These are phyloP conservation scores for Neurospora terricola DNA, from an alignment of 495 filamentous ascomycete genomes.

Conservation along the genomic window DNA sequence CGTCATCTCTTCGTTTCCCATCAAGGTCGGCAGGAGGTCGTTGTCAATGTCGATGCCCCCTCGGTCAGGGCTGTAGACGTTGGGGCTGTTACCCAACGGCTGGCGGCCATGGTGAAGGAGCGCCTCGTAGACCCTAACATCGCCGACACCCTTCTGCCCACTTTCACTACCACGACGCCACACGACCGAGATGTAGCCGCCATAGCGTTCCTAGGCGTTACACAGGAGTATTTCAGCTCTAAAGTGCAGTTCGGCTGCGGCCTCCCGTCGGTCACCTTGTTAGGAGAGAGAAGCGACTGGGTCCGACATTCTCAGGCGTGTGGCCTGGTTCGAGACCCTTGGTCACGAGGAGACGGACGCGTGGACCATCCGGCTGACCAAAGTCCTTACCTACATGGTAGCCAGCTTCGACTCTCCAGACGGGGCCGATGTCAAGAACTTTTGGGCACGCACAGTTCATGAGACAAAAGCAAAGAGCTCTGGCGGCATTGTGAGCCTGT, in stretches of 20 bases:
- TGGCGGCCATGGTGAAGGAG: conserved; percentile 1
- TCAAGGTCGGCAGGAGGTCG: not conserved
- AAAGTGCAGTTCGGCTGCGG: conserved; percentile 21
- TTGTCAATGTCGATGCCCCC: not conserved
- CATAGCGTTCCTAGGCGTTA: conserved; percentile 32
- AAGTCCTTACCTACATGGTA: conserved; percentile 28
- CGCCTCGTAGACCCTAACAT: conserved; percentile 18
- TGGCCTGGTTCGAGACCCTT: conserved; percentile 21
- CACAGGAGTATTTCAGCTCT: conserved; percentile 25
- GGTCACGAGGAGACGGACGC: conserved; percentile 17
- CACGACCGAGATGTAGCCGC: conserved; percentile 23
- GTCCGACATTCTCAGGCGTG: conserved; percentile 14
- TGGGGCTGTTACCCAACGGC: not conserved
- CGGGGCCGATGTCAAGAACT: conserved; percentile 15
- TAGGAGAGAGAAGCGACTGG: conserved; percentile 28
- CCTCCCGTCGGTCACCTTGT: conserved; percentile 29
- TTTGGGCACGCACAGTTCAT: conserved; percentile 25
- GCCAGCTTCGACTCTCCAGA: conserved; percentile 27
- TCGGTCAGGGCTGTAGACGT: not conserved
- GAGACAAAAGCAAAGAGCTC: not conserved
- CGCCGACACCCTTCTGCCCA: conserved; percentile 25
- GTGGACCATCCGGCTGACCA: conserved; percentile 18
- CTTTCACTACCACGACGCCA: conserved; percentile 27
- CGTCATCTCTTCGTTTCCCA: conserved; percentile 34
- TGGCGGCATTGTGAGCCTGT: not conserved